phyloP scores from a whole-genome alignment of 345 rosid genomes.

The Populus davidiana region DNA sequence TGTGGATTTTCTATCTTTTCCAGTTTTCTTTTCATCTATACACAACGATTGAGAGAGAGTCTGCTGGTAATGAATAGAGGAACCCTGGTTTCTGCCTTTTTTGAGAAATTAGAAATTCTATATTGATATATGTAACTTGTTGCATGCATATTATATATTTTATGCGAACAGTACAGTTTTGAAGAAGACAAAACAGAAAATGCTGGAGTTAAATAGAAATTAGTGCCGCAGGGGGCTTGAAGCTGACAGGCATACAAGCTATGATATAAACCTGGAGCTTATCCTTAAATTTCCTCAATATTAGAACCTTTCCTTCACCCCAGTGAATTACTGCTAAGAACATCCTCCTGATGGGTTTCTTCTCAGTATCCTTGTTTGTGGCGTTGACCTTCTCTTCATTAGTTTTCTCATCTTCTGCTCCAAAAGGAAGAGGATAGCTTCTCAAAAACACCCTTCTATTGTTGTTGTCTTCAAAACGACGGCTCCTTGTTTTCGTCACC shows the following conservation, averaged over 20 bases:
- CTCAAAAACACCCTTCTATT: slow-evolving; percentile 45
- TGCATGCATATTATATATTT: not conserved
- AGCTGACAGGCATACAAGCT: slow-evolving; percentile 36
- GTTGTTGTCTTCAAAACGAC: slow-evolving; percentile 42
- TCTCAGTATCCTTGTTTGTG: slow-evolving; percentile 8
- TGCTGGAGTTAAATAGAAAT: slow-evolving; percentile 28
- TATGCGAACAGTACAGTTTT: not conserved
- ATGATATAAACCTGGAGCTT: slow-evolving; percentile 33
- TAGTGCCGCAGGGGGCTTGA: slow-evolving; percentile 26
- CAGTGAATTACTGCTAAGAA: slow-evolving; percentile 34
- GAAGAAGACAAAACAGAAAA: slow-evolving; percentile 6
- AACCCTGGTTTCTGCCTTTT: not conserved
- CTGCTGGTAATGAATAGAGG: not conserved
- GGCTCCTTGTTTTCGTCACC: slow-evolving; percentile 31
- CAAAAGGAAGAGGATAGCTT: slow-evolving; percentile 57
- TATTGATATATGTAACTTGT: slow-evolving; percentile 14
- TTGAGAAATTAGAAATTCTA: not conserved
- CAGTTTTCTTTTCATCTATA: not conserved
- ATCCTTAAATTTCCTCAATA: slow-evolving; percentile 43
- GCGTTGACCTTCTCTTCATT: slow-evolving; percentile 13
- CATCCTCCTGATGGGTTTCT: slow-evolving; percentile 39
- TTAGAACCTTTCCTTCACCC: slow-evolving; percentile 40
- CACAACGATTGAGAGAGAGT: not conserved
- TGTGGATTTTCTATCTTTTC: not conserved
- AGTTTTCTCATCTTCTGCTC: slow-evolving; percentile 26